Conservation (phyloP, 257 asterid genomes). For the Solanum lycopersicoides region DNA sequence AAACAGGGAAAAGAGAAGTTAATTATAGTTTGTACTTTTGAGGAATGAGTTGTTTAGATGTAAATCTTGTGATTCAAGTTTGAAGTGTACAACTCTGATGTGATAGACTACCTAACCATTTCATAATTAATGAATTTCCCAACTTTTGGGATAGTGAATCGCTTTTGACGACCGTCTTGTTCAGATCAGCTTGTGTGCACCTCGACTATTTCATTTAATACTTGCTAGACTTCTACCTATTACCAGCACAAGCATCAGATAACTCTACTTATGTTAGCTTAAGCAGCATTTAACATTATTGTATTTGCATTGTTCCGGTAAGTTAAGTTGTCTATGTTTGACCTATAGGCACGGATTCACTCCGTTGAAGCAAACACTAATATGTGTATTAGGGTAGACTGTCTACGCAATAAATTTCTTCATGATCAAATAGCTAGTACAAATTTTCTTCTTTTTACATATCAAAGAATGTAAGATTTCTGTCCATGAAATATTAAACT, state of each 20-base stretch:
- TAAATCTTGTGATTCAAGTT: not conserved
- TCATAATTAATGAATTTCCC: too few relatives aligned
- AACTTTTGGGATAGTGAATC: too few relatives aligned
- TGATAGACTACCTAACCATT: not conserved
- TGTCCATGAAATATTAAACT: not conserved
- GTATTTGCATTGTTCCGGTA: not conserved
- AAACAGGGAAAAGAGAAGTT: not conserved
- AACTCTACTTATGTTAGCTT: not conserved
- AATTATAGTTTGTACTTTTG: not conserved
- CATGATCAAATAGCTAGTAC: not conserved
- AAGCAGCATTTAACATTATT: not conserved
- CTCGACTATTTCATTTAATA: not conserved
- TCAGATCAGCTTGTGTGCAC: accelerated
- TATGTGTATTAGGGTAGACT: not conserved
- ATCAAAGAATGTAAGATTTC: not conserved
- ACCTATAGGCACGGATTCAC: not conserved
- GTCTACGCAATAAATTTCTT: not conserved
- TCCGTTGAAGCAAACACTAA: not conserved
- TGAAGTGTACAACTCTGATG: not conserved
- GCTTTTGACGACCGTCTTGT: not conserved
- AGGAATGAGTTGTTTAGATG: not conserved
- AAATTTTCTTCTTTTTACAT: not conserved
- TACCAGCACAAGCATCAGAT: not conserved
- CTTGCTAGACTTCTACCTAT: not conserved
- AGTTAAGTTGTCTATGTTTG: not conserved